Base-by-base conservation (phyloP, 192 early-diverging fungal genomes). In the Entophlyctis luteolus region DNA sequence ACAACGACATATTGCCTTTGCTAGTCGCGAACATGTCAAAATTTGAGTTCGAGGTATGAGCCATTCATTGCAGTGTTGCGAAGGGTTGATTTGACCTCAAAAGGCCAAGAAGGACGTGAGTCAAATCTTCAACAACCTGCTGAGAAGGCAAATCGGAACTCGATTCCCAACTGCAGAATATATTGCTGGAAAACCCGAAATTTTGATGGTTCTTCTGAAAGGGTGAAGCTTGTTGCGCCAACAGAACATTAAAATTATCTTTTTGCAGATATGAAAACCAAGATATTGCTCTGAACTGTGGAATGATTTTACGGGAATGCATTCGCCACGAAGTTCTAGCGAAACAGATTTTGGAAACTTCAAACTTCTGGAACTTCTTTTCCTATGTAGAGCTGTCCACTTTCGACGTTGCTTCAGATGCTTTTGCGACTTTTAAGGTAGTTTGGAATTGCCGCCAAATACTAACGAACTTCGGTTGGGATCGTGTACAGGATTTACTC, bases 331-430 rank as follows among this genome's bases (percentile, higher is more conserved):
- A 99, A 79, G 72, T 85, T 18, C 81, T 99, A 63, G 89, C 93
- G 62, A 89, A 89, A 66, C 85, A 91, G 45, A 81, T 96, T 32
- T 77, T 98, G 48, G 86, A 88, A 62, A 89, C 90, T 22, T 83
- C 82, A 25, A 85, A 91, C 66, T 98, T 99, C 67, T 95, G 94
- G 82, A 87, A 88, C 63, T 94, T 99, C 49, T 98, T 98, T 65
- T 81, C 82, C 20, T 99, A 98, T 74, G 96, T 99, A 12, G 96
- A 99, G 75, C 82, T 93, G 65, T 89, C 89, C 56, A 98, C 94
- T 18, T 99, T 99, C 84, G 97, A 99, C 83, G 92, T 96, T 42
- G 93, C 97, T 31, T 93, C 90, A 38, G 97, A 99, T 76, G 97
- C 97, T 4, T 99, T 98, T 76, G 93, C 91, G 18, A 96, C 92